Evolutionary conservation across 1,284 basidiomycete species (phyloP).

Genomic region (Phellopilus nigrolimitatus): DNA sequence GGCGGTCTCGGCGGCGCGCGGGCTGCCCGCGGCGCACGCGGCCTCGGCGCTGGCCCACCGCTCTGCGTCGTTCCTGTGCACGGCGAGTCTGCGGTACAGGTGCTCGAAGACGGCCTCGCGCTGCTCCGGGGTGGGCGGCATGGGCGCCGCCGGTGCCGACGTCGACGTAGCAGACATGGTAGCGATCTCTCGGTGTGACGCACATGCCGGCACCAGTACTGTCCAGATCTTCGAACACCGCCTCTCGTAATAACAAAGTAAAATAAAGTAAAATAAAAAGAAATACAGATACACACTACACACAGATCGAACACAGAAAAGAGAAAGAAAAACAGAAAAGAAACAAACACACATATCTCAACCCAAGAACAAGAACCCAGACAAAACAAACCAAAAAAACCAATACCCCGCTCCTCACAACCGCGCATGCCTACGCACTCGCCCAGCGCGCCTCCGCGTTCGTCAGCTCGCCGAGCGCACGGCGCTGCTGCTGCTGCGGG

Average conservation of each 20-base stretch:
- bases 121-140: too few species aligned
- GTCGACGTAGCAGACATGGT: too few species aligned
- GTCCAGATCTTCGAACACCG: too few species aligned
- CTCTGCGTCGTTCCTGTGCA: conserved; percentile 41
- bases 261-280: too few species aligned
- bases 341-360: not conserved
- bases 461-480: conserved; percentile 11
- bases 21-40: conserved; percentile 23
- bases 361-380: not conserved
- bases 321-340: not conserved
- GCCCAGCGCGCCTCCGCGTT: conserved; percentile 1
- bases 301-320: too few species aligned
- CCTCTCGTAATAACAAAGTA: too few species aligned
- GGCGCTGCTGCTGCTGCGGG: not conserved
- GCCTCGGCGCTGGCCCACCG: conserved; percentile 39
- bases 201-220: too few species aligned
- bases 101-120: conserved; percentile 40
- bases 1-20: conserved; percentile 23
- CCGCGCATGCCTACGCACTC: not conserved
- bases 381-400: not conserved
- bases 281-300: too few species aligned
- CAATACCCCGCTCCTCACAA: too few species aligned
- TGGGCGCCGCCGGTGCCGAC: too few species aligned
- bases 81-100: conserved; percentile 41
- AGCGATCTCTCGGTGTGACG: too few species aligned